Conservation (phyloP, 257 asterid species). For the Salvia hispanica region DNA sequence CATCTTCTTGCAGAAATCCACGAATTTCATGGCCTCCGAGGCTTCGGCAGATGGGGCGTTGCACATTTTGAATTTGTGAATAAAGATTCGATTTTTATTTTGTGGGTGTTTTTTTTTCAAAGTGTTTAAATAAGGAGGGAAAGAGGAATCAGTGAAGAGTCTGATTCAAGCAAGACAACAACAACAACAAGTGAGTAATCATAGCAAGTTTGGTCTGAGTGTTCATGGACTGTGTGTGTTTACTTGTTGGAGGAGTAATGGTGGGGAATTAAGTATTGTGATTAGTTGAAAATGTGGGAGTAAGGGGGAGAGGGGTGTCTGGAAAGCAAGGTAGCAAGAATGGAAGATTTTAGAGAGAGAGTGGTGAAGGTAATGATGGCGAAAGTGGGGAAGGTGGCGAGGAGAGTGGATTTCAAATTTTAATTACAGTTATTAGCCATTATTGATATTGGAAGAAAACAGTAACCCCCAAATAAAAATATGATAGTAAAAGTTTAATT, state of each 20-base stretch:
- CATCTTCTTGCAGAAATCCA: constrained; percentile 58
- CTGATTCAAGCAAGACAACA: constrained; percentile 53
- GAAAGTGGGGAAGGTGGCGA: constrained; percentile 37
- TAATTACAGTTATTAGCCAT: constrained; percentile 29
- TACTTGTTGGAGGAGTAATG: constrained; percentile 56
- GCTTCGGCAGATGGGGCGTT: constrained; percentile 42
- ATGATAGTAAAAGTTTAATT: background rate
- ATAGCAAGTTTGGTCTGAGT: constrained; percentile 39
- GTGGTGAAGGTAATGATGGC: constrained; percentile 31
- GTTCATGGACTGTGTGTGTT: constrained; percentile 20
- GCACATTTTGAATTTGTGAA: constrained; percentile 35
- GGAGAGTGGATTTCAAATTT: constrained; percentile 33
- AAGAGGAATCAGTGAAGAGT: constrained; percentile 22
- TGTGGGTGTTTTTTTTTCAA: background rate
- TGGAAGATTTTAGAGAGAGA: constrained; percentile 34
- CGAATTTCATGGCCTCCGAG: constrained; percentile 35
- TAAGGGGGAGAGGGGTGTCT: constrained; percentile 33
- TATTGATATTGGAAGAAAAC: background rate
- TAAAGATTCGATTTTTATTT: constrained; percentile 38
- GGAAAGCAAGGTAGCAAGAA: constrained; percentile 38
- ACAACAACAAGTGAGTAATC: constrained; percentile 42
- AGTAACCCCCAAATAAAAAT: background rate
- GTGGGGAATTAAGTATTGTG: constrained; percentile 28
- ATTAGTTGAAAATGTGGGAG: constrained; percentile 34
- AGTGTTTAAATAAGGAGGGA: background rate